Evolutionary conservation across 371 early-diverging fungal species (phyloP).

Genomic region (Nosema muscidifuracis): DNA sequence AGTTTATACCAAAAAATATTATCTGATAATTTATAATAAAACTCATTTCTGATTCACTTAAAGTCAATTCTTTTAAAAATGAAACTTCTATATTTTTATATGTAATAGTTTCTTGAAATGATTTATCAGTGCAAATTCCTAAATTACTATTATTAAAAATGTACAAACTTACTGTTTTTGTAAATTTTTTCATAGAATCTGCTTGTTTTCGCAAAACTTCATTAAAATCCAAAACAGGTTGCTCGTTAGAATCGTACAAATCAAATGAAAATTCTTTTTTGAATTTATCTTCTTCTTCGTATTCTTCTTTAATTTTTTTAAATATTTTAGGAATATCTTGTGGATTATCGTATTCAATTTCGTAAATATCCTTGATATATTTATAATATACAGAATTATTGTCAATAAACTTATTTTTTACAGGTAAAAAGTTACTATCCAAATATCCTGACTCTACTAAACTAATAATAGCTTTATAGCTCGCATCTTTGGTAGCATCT

Average conservation of each 20-base stretch:
- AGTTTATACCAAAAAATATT: constrained; percentile 6
- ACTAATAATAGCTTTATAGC: not conserved
- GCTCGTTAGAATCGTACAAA: not conserved
- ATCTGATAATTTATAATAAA: constrained; percentile 1
- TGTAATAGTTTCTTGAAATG: not conserved
- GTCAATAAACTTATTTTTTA: constrained; percentile 2
- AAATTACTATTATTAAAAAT: not conserved
- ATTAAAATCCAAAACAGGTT: not conserved
- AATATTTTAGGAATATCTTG: not conserved
- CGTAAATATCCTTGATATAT: not conserved
- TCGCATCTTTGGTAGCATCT: constrained; percentile 9
- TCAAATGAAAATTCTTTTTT: not conserved
- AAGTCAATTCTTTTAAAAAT: not conserved
- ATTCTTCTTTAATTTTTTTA: not conserved
- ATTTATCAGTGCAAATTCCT: not conserved
- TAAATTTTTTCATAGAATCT: not conserved
- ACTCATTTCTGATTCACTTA: not conserved
- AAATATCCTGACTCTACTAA: not conserved
- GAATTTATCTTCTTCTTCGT: constrained; percentile 1
- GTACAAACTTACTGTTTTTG: not conserved
- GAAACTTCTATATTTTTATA: not conserved
- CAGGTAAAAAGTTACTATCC: not conserved
- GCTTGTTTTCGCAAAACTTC: constrained; percentile 13
- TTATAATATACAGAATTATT: not conserved
- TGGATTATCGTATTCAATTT: not conserved